A percentile compares a stretch with the other conserved stretches of the same genome.
Evolutionary conservation across 345 rosid genomes (phyloP).

Genomic region (Ceriops tagal): DNA sequence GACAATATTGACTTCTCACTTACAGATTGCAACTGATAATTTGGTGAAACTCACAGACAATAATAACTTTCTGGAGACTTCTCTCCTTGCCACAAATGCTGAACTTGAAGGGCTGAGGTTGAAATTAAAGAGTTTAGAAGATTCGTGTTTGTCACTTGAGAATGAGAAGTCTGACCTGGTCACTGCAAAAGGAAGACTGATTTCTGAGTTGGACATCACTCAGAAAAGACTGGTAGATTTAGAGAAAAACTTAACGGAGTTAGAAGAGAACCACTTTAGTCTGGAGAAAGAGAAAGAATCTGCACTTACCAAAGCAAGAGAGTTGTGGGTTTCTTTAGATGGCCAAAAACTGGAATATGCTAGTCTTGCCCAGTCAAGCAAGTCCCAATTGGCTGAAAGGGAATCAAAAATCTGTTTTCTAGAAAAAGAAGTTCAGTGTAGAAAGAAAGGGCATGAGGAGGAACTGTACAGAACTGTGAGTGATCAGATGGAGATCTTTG

Average conservation of each 20-base stretch:
- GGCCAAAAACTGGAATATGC: conserved; percentile 54
- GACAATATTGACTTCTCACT: conserved; percentile 48
- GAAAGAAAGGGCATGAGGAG: conserved; percentile 59
- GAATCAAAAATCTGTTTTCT: conserved; percentile 51
- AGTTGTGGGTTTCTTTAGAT: conserved; percentile 46
- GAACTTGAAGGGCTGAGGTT: conserved; percentile 62
- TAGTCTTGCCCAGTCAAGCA: conserved; percentile 39
- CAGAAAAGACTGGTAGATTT: conserved; percentile 49
- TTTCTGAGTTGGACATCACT: conserved; percentile 49
- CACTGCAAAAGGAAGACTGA: conserved; percentile 46
- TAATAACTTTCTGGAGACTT: conserved; percentile 63
- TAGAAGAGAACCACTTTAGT: conserved; percentile 42
- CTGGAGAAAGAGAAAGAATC: conserved; percentile 62
- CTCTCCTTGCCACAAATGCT: conserved; percentile 65
- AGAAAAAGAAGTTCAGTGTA: conserved; percentile 49
- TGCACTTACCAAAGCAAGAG: conserved; percentile 44
- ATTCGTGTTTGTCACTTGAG: conserved; percentile 52
- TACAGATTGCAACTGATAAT: conserved; percentile 48
- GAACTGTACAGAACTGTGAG: conserved; percentile 57
- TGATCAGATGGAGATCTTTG: conserved; percentile 60
- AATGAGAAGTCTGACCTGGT: conserved; percentile 58
- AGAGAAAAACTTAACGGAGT: conserved; percentile 45
- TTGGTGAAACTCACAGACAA: conserved; percentile 57
- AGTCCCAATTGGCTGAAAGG: conserved; percentile 46
- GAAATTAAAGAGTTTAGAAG: conserved; percentile 57